Conservation (phyloP, 2,329 filamentous ascomycete species). For the Aspergillus fischeri region DNA sequence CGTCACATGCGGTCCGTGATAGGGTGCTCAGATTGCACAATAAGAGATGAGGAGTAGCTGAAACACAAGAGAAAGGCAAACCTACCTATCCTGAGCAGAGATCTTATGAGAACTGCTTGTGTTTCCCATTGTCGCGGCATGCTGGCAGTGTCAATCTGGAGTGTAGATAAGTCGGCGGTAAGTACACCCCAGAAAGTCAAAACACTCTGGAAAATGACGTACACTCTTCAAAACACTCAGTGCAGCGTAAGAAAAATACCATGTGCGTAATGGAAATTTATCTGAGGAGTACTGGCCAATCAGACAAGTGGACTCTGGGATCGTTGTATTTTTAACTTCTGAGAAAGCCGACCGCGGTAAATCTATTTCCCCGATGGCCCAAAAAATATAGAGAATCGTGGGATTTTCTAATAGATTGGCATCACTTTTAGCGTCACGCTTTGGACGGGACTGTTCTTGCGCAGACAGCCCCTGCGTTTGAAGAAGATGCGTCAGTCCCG, state of each 20-base stretch:
- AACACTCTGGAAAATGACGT: slow-evolving; percentile 14
- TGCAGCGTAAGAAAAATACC: not conserved
- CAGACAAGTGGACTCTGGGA: not conserved
- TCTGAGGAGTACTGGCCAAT: not conserved
- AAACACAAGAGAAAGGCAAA: slow-evolving; percentile 6
- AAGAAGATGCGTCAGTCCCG: slow-evolving; percentile 33
- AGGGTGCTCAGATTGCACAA: not conserved
- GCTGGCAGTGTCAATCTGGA: slow-evolving; percentile 13
- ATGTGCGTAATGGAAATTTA: not conserved
- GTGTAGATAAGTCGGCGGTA: not conserved
- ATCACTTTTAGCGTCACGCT: not conserved
- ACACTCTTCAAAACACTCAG: not conserved
- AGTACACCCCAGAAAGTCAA: not conserved
- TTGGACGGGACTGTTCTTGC: not conserved
- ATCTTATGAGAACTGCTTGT: slow-evolving; percentile 61
- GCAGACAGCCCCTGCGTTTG: not conserved
- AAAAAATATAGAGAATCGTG: slow-evolving; percentile 7
- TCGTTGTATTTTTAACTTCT: not conserved
- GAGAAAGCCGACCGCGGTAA: not conserved
- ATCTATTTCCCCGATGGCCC: slow-evolving; percentile 14
- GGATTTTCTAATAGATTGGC: not conserved
- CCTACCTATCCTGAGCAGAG: slow-evolving; percentile 81
- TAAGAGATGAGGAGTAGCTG: not conserved
- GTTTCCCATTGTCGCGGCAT: slow-evolving; percentile 58
- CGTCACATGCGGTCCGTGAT: not conserved